Percentiles rank a stretch among this genome's conserved stretches.
phyloP scores from a whole-genome alignment of 441 rosid genomes.

The Pelargonium cotyledonis region DNA sequence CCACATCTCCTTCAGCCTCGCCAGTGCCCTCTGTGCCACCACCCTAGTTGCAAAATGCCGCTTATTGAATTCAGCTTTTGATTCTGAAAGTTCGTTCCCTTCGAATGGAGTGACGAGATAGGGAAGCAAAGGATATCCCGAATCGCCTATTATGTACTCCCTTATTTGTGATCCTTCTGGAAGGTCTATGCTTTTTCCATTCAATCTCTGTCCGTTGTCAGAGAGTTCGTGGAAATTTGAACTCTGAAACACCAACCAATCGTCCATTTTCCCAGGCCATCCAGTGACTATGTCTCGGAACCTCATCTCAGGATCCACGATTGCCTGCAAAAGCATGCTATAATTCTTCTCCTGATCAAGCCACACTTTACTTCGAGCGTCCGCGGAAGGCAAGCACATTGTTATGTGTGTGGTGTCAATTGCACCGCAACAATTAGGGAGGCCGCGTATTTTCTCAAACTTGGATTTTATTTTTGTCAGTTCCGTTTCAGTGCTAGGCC shows the following conservation, averaged over 20 bases:
- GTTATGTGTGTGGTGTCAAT: constrained; percentile 67
- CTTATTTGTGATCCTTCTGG: constrained; percentile 41
- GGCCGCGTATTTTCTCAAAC: constrained; percentile 70
- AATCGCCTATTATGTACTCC: constrained; percentile 71
- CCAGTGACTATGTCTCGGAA: constrained; percentile 71
- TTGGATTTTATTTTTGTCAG: constrained; percentile 49
- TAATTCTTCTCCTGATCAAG: constrained; percentile 62
- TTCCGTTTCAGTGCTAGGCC: constrained; percentile 60
- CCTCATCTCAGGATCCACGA: constrained; percentile 77
- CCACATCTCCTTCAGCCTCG: constrained; percentile 82
- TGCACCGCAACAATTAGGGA: constrained; percentile 79
- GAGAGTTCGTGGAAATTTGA: constrained; percentile 64
- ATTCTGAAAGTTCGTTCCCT: constrained; percentile 37
- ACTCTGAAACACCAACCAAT: constrained; percentile 52
- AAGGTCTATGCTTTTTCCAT: constrained; percentile 41
- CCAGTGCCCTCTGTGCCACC: constrained; percentile 57
- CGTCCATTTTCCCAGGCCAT: constrained; percentile 80
- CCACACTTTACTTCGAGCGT: constrained; percentile 60
- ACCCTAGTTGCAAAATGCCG: constrained; percentile 48
- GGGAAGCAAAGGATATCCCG: constrained; percentile 67
- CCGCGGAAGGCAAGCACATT: constrained; percentile 69
- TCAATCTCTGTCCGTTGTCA: constrained; percentile 56
- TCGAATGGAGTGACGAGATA: constrained; percentile 79
- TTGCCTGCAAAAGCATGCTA: constrained; percentile 84
- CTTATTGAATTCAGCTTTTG: constrained; percentile 56